These are phyloP conservation scores for Claviceps monticola DNA, from an alignment of 2,329 filamentous ascomycete genomes.

Conservation along the genomic window DNA sequence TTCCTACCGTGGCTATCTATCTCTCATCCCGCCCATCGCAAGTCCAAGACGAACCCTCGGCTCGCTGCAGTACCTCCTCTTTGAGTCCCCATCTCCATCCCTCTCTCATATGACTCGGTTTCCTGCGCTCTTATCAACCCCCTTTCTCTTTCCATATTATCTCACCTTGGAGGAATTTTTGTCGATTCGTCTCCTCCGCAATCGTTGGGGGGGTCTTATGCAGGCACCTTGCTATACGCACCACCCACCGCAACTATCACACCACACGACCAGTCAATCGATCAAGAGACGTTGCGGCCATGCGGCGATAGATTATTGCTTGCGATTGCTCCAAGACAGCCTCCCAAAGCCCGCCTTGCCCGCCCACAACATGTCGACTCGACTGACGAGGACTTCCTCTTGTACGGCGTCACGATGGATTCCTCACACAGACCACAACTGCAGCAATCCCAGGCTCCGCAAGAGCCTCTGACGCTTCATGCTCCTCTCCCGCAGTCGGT, in stretches of 20 bases:
- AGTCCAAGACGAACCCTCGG: constrained; percentile 2
- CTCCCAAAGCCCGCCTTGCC: constrained; percentile 4
- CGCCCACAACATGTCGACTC: constrained; percentile 9
- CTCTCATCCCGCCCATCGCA: not conserved
- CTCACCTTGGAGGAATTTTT: not conserved
- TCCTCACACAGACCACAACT: constrained; percentile 5
- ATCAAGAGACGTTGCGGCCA: not conserved
- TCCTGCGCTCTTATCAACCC: not conserved
- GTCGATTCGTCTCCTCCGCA: not conserved
- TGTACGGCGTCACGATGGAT: constrained; percentile 8
- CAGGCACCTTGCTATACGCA: not conserved
- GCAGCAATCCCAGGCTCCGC: constrained; percentile 1
- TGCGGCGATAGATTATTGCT: constrained; percentile 8
- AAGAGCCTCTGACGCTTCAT: constrained; percentile 13
- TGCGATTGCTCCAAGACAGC: constrained; percentile 4
- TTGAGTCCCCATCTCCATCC: not conserved
- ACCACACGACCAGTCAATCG: not conserved
- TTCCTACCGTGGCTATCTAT: constrained; percentile 1
- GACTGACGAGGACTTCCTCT: constrained; percentile 1
- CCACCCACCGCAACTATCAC: not conserved
- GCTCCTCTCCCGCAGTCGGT: constrained; percentile 21
- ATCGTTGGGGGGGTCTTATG: not conserved
- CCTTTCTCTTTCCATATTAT: not conserved
- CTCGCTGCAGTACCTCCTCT: not conserved
- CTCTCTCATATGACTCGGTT: not conserved